These are phyloP conservation scores for Sporothrix phasma DNA, from an alignment of 2,329 filamentous ascomycete genomes.

Conservation along the genomic window DNA sequence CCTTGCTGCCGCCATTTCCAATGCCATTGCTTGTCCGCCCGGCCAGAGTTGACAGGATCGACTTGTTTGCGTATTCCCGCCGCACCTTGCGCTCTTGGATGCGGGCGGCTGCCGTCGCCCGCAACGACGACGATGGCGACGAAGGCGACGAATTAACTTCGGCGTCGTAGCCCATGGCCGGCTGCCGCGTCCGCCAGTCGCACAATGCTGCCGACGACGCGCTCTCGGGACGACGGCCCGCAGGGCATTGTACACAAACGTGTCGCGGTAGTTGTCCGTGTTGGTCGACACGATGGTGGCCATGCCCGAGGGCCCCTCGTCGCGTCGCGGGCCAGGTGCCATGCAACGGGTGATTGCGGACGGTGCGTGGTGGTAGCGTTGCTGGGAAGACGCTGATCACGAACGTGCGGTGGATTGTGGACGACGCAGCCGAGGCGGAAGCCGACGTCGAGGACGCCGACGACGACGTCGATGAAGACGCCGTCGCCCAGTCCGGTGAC, in stretches of 20 bases:
- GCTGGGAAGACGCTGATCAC: slow-evolving; percentile 32
- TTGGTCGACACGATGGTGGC: slow-evolving; percentile 16
- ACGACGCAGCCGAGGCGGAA: background rate
- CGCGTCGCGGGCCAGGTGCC: slow-evolving; percentile 33
- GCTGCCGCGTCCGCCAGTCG: slow-evolving; percentile 31
- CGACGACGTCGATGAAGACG: background rate
- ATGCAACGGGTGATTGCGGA: slow-evolving; percentile 30
- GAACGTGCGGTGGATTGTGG: slow-evolving; percentile 29
- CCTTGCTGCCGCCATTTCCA: too few relatives aligned
- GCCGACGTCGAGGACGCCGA: background rate
- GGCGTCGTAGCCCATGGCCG: background rate
- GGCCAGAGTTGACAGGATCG: slow-evolving; percentile 1
- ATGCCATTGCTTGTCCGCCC: background rate
- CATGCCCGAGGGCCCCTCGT: background rate
- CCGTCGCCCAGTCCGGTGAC: background rate
- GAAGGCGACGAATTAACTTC: background rate
- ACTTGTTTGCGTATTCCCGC: background rate
- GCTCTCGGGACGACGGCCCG: slow-evolving; percentile 31
- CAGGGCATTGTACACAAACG: slow-evolving; percentile 31
- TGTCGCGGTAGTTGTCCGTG: slow-evolving; percentile 18
- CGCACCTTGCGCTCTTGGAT: slow-evolving; percentile 13
- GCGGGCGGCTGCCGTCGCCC: background rate
- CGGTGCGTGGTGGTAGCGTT: slow-evolving; percentile 32
- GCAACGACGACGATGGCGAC: background rate
- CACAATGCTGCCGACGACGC: slow-evolving; percentile 31